phyloP scores from a whole-genome alignment of 768 basidiomycete species.

The Leccinum olivaceopallidum region DNA sequence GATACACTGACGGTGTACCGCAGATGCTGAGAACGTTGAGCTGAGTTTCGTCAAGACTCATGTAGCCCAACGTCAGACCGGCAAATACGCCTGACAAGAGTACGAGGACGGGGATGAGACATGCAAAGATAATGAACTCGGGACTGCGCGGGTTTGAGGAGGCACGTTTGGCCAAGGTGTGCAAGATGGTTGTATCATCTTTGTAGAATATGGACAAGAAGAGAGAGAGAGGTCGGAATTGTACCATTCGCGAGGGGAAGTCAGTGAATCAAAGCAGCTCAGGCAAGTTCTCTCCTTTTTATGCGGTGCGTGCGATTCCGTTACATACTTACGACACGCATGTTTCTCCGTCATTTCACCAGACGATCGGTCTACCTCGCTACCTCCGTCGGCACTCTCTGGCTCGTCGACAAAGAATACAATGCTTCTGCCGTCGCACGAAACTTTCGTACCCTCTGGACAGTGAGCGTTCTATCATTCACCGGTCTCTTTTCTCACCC shows the following conservation, averaged over 20 bases:
- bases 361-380: slow-evolving; percentile 28
- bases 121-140: slow-evolving; percentile 42
- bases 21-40: slow-evolving; percentile 84
- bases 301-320: neutral
- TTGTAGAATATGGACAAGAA: slow-evolving; percentile 40
- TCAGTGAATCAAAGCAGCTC: neutral
- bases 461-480: slow-evolving; percentile 36
- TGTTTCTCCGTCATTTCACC: slow-evolving; percentile 17
- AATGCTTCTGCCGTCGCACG: slow-evolving; percentile 50
- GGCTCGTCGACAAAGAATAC: slow-evolving; percentile 41
- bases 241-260: slow-evolving; percentile 38
- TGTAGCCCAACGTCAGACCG: slow-evolving; percentile 89
- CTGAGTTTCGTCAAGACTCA: slow-evolving; percentile 92
- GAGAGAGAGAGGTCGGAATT: slow-evolving; percentile 38
- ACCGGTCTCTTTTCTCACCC: no score
- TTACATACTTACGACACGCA: slow-evolving; percentile 3
- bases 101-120: slow-evolving; percentile 83
- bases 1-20: slow-evolving; percentile 68
- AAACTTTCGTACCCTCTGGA: slow-evolving; percentile 50
- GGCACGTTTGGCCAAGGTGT: slow-evolving; percentile 35
- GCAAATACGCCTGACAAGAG: slow-evolving; percentile 84
- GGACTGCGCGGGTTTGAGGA: slow-evolving; percentile 17
- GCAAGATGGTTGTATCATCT: slow-evolving; percentile 18
- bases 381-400: slow-evolving; percentile 33
- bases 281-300: neutral